These are phyloP conservation scores for Inga leiocalycina DNA, from an alignment of 306 rosid genomes.

Conservation along the genomic window DNA sequence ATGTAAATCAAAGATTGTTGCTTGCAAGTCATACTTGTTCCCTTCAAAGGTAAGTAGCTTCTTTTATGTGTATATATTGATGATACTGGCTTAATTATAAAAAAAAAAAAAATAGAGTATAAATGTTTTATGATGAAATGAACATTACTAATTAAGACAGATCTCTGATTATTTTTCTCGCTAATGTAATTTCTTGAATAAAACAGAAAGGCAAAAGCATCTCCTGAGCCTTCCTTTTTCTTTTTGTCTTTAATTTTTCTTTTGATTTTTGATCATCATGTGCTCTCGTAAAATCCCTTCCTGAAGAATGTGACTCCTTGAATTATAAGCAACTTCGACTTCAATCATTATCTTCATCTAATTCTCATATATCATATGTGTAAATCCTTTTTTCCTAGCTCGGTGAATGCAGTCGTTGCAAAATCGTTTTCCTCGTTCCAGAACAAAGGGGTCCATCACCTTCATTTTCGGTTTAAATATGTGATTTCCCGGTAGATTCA, in stretches of 20 bases:
- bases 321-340: slow-evolving; percentile 35
- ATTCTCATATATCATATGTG: neutral
- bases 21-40: neutral
- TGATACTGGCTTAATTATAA: no score
- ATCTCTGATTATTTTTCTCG: no score
- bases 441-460: neutral
- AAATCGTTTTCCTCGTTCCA: neutral
- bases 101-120: no score
- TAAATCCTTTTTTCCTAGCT: neutral
- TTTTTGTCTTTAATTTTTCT: neutral
- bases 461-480: slow-evolving; percentile 25
- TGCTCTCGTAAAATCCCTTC: slow-evolving; percentile 25
- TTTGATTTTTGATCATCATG: slow-evolving; percentile 16
- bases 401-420: neutral
- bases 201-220: slow-evolving; percentile 23
- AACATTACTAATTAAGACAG: no score
- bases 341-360: neutral
- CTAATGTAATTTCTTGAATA: neutral
- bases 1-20: neutral
- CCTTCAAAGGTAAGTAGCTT: neutral
- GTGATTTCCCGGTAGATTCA: slow-evolving; percentile 46
- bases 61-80: neutral
- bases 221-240: slow-evolving; percentile 7
- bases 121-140: no score
- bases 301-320: slow-evolving; percentile 32